Base-by-base conservation (phyloP, 73 alveolate genomes). In the Paramecium sonneborni region DNA sequence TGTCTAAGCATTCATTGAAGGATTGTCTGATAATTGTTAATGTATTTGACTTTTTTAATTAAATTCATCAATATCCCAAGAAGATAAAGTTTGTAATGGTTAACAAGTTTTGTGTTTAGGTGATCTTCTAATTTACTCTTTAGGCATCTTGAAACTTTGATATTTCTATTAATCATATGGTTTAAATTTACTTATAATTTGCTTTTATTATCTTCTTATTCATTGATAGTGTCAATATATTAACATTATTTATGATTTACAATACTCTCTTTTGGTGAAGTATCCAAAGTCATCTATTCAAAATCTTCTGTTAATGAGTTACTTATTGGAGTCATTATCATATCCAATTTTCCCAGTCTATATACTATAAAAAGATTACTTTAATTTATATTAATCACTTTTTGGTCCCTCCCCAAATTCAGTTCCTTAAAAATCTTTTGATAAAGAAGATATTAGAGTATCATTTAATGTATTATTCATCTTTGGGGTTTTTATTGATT, bases 211-310 rank as follows among this genome's bases (percentile, higher is more conserved):
- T 39, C 56, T 74, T 39, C 68, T 18, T 52, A 52, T 52, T 52
- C 87, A 74, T 74, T 23, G 1, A 74, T 23, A 15, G 87, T 74
- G 34, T 34, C 87, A 74, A 37, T 37, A 21, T 52, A n/a, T 52
- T 28, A 11, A 52, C 23, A n/a, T 3, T 52, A 52, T n/a, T 74
- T 15, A 74, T 74, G 20, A 39, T 28, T 23, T 15, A 39, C 12
- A 7, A 23, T 26, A 62, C 84, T 62, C 84, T 74, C 67, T 28
- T 74, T 74, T 74, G 87, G 87, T 28, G 87, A 74, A 21, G 87
- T 74, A 67, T 74, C 87, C 1, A 74, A 39, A 35, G 87, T 74
- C 67, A 74, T 12, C 24, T 74, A 9, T 39, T 74, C 87, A 34
- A 74, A 37, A 74, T 74, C 87, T 18, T 32, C 10, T 0, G 87